Conservation (phyloP, 345 rosid genomes). For the Euphorbia tirucalli region DNA sequence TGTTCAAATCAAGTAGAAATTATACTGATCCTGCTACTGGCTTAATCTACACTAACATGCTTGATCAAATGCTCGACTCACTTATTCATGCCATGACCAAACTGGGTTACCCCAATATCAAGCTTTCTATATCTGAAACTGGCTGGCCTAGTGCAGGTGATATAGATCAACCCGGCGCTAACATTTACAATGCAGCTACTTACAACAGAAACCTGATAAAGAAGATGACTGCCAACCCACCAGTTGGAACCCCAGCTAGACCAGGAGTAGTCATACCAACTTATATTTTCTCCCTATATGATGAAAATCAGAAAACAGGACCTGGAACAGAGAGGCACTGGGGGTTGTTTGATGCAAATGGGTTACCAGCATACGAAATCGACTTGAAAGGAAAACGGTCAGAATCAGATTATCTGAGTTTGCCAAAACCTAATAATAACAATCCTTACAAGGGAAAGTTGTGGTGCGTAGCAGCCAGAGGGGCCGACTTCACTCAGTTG, state of each 20-base stretch:
- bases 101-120: conserved; percentile 52
- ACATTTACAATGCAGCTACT: conserved; percentile 61
- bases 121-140: conserved; percentile 63
- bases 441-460: conserved; percentile 49
- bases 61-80: conserved; percentile 84
- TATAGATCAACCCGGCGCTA: conserved; percentile 62
- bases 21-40: conserved; percentile 55
- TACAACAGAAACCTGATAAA: conserved; percentile 66
- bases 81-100: conserved; percentile 52
- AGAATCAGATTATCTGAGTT: conserved; percentile 24
- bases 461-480: conserved; percentile 65
- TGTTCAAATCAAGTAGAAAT: conserved; percentile 39
- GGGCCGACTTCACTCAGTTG: conserved; percentile 37
- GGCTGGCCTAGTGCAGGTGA: conserved; percentile 87
- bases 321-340: conserved; percentile 78
- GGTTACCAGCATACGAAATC: conserved; percentile 45
- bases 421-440: conserved; percentile 51
- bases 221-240: conserved; percentile 43
- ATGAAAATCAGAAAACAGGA: conserved; percentile 69
- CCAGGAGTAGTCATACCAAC: conserved; percentile 57
- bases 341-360: conserved; percentile 57
- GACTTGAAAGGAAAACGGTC: conserved; percentile 48
- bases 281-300: conserved; percentile 56
- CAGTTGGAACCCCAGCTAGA: conserved; percentile 70
- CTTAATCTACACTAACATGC: conserved; percentile 55